Conservation (phyloP, 768 basidiomycete genomes). For the Inosperma sp. region DNA sequence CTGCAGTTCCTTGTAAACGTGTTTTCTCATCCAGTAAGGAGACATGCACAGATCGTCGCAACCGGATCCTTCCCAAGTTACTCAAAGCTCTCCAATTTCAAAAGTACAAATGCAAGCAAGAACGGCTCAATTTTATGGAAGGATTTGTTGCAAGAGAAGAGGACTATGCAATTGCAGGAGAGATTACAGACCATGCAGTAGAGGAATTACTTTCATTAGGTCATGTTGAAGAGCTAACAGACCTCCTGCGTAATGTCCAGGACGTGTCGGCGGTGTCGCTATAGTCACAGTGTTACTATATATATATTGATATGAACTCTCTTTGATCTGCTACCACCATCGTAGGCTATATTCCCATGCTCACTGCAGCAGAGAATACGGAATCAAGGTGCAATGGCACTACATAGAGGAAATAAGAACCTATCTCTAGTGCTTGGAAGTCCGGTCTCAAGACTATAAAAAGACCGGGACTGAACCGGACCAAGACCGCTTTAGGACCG, state of each 20-base stretch:
- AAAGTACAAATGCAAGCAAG: conserved; percentile 17
- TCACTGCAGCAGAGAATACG: no score
- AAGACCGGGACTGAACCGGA: no score
- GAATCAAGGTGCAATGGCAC: no score
- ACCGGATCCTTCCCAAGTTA: conserved; percentile 14
- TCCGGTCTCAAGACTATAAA: no score
- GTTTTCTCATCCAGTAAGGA: conserved; percentile 32
- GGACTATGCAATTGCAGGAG: not conserved
- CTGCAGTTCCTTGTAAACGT: conserved; percentile 27
- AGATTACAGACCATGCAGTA: not conserved
- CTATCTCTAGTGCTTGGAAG: no score
- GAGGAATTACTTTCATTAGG: not conserved
- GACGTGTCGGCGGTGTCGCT: no score
- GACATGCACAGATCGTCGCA: conserved; percentile 22
- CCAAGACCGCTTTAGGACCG: no score
- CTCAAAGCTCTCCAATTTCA: conserved; percentile 29
- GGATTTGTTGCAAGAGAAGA: not conserved
- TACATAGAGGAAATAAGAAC: no score
- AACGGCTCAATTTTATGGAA: not conserved
- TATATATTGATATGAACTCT: no score
- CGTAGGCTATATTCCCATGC: no score
- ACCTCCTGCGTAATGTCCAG: not conserved
- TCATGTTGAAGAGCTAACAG: not conserved
- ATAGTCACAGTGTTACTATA: no score
- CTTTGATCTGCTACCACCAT: no score